These are phyloP conservation scores for Backusella liffmaniae DNA, from an alignment of 192 early-diverging fungal species.

Conservation along the genomic window DNA sequence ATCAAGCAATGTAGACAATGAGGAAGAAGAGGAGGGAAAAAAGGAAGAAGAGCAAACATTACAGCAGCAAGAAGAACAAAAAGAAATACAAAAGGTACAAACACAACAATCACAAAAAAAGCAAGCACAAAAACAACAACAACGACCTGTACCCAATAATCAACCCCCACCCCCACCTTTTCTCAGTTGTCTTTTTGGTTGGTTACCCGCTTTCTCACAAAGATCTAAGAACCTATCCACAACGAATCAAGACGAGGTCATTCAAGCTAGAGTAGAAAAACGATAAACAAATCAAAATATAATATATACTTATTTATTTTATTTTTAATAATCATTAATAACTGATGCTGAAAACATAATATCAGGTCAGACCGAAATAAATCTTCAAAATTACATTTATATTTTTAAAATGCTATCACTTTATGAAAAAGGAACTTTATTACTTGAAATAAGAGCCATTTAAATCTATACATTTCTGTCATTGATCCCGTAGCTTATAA, in stretches of 20 bases:
- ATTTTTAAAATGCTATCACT: not conserved
- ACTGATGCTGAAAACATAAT: not conserved
- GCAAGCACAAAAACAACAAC: not conserved
- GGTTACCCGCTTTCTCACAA: not conserved
- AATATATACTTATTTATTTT: not conserved
- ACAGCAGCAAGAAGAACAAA: not conserved
- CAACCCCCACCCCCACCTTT: constrained; percentile 10
- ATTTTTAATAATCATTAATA: not conserved
- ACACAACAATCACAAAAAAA: not conserved
- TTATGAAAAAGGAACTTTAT: not conserved
- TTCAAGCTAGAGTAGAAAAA: constrained; percentile 1
- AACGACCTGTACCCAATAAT: not conserved
- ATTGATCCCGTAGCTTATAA: not conserved
- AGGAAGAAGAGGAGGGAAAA: not conserved
- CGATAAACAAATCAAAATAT: not conserved
- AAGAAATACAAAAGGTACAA: not conserved
- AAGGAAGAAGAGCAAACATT: not conserved
- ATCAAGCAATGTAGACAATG: not conserved
- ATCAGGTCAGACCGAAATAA: not conserved
- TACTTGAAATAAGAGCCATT: not conserved
- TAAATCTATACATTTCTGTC: not conserved
- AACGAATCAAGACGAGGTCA: not conserved
- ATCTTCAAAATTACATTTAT: not conserved
- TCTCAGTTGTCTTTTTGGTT: constrained; percentile 12
- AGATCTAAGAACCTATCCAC: not conserved